Evolutionary conservation across 371 early-diverging fungal species (phyloP), one percentile per base, ranked within the genome.

Genomic region (Rhizomucor pusillus): DNA sequence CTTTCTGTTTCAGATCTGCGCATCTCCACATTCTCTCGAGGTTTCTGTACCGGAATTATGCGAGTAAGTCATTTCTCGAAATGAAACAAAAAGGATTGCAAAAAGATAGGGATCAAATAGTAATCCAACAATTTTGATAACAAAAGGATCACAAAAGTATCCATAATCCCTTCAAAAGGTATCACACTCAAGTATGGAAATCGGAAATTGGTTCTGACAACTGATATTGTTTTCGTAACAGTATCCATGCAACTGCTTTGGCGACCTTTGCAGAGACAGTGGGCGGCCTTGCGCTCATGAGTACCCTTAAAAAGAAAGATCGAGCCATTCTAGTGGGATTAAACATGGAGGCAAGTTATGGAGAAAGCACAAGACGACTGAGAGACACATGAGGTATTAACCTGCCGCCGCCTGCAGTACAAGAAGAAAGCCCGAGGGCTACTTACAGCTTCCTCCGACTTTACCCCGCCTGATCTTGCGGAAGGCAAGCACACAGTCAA

Each of bases 211-310:
- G 35, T n/a, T n/a, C n/a, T n/a, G n/a, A n/a, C n/a, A n/a, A n/a
- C n/a, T n/a, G n/a, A n/a, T n/a, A n/a, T 49, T 10, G 14, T 49
- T 19, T 35, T 33, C 33, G 39, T 20, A 47, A 29, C 29, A 77
- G 83, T 46, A 77, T 81, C 14, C 81, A 80, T 60, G 73, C 80
- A 14, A 78, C 79, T 7, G 84, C 84, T 14, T 58, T 84, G 23
- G 70, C 78, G 37, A 81, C 82, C n/a, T 80, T 84, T 69, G 80
- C 82, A 2, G 82, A 84, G 45, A 80, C 80, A n/a, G 75, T 81
- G 5, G 82, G 84, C 14, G 76, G 71, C 35, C 67, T 84, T 23
- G 80, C 79, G 0, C 57, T 80, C 4, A 50, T 78, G 12, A 79
- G 80, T 29, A 55, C 76, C 0, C 56, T 78, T 9, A 66, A 63